phyloP scores from a whole-genome alignment of 2,329 filamentous ascomycete genomes.

The Colletotrichum sp. region DNA sequence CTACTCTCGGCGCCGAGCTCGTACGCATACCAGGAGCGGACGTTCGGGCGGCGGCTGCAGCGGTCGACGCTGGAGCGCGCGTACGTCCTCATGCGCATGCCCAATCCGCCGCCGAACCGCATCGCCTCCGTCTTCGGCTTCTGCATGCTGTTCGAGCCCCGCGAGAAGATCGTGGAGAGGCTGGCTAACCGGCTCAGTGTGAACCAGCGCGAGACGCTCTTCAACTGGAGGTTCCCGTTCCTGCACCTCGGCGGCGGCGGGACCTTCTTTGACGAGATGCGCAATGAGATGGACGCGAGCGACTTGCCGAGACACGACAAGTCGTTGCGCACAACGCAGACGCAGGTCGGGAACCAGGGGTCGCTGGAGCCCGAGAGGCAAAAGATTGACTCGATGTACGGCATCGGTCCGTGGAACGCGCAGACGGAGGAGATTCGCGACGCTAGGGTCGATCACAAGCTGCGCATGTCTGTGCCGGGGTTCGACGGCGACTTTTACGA shows the following conservation, averaged over 20 bases:
- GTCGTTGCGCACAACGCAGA: background rate
- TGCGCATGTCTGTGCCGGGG: conserved; percentile 61
- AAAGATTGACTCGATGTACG: conserved; percentile 32
- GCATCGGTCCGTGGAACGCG: conserved; percentile 53
- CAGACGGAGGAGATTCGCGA: conserved; percentile 45
- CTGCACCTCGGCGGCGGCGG: conserved; percentile 72
- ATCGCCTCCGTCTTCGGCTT: conserved; percentile 71
- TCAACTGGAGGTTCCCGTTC: conserved; percentile 65
- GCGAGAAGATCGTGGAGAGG: conserved; percentile 50
- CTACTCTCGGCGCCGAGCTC: conserved; percentile 52
- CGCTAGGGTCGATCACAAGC: conserved; percentile 45
- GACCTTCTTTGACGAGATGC: conserved; percentile 57
- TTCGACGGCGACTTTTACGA: conserved; percentile 81
- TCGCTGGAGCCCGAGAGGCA: conserved; percentile 29
- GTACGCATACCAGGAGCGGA: conserved; percentile 67
- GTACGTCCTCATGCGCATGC: conserved; percentile 59
- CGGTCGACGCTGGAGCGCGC: conserved; percentile 68
- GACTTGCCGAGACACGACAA: background rate
- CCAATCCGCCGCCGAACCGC: conserved; percentile 50
- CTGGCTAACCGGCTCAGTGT: conserved; percentile 37
- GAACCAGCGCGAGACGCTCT: conserved; percentile 49
- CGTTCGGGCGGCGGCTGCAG: conserved; percentile 75
- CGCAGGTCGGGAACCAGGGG: conserved; percentile 40
- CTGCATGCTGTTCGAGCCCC: conserved; percentile 64
- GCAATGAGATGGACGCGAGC: background rate